Conservation (phyloP, 495 filamentous ascomycete genomes). For the Penicillium samsonianum region DNA sequence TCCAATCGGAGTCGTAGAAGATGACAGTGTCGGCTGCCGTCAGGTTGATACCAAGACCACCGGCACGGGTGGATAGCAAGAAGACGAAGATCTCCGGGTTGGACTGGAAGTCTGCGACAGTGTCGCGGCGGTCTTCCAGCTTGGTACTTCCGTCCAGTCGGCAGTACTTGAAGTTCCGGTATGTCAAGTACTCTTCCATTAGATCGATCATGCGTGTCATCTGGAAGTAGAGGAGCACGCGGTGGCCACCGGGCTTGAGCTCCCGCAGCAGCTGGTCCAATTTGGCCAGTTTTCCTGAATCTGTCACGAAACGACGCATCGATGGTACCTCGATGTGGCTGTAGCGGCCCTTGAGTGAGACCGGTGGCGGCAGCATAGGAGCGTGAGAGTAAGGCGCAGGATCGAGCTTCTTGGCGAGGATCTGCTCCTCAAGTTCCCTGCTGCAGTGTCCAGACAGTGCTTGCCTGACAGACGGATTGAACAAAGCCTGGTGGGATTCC, state of each 20-base stretch:
- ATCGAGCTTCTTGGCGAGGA: conserved; percentile 70
- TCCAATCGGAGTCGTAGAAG: conserved; percentile 99
- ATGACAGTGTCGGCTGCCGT: conserved; percentile 93
- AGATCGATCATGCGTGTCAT: conserved; percentile 99
- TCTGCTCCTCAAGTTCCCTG: conserved; percentile 65
- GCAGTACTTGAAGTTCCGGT: conserved; percentile 98
- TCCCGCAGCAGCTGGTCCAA: conserved; percentile 83
- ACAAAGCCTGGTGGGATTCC: conserved; percentile 74
- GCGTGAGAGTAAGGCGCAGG: conserved; percentile 60
- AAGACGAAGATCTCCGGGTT: conserved; percentile 94
- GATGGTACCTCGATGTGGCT: conserved; percentile 91
- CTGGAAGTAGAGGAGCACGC: conserved; percentile 99
- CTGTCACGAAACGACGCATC: conserved; percentile 98
- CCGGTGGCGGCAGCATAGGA: conserved; percentile 69
- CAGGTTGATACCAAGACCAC: conserved; percentile 96
- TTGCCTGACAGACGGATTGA: conserved; percentile 74
- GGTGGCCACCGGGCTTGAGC: conserved; percentile 89
- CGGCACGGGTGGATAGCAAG: conserved; percentile 90
- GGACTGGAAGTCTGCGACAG: conserved; percentile 94
- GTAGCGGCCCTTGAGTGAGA: conserved; percentile 76
- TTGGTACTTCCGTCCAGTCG: conserved; percentile 98
- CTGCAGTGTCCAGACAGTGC: conserved; percentile 66
- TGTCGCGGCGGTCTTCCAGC: conserved; percentile 93
- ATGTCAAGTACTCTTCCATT: conserved; percentile 98
- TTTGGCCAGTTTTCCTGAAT: conserved; percentile 93